A percentile compares a stretch with the other conserved stretches of the same genome.
phyloP scores from a whole-genome alignment of 768 basidiomycete genomes.

The Tulasnella sp. region DNA sequence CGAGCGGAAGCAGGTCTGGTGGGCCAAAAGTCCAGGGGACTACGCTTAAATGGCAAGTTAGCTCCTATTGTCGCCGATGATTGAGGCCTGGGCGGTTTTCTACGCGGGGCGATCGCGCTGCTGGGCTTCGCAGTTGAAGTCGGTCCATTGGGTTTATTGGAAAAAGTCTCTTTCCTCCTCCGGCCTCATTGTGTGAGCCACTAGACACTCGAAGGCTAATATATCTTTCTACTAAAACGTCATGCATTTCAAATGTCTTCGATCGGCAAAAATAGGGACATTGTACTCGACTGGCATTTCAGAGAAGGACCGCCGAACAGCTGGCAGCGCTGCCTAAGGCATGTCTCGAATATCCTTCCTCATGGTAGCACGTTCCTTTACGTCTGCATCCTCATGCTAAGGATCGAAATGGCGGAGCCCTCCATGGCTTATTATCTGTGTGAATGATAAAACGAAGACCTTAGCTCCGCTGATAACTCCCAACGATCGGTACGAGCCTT shows the following conservation, averaged over 20 bases:
- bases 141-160: background rate
- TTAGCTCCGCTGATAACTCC: slow-evolving; percentile 9
- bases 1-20: background rate
- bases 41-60: background rate
- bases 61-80: background rate
- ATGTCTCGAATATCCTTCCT: background rate
- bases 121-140: background rate
- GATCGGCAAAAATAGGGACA: background rate
- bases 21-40: background rate
- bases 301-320: background rate
- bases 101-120: background rate
- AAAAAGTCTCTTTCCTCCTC: background rate
- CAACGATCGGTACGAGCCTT: background rate
- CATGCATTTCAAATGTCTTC: background rate
- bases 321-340: background rate
- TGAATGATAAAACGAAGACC: slow-evolving; percentile 3
- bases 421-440: background rate
- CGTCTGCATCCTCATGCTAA: background rate
- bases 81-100: background rate
- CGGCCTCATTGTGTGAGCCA: background rate
- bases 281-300: background rate
- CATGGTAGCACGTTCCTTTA: background rate
- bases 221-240: background rate
- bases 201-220: slow-evolving; percentile 2
- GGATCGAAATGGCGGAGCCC: background rate